Base-by-base conservation (phyloP, 768 basidiomycete genomes). In the Lanmaoa rubissima region DNA sequence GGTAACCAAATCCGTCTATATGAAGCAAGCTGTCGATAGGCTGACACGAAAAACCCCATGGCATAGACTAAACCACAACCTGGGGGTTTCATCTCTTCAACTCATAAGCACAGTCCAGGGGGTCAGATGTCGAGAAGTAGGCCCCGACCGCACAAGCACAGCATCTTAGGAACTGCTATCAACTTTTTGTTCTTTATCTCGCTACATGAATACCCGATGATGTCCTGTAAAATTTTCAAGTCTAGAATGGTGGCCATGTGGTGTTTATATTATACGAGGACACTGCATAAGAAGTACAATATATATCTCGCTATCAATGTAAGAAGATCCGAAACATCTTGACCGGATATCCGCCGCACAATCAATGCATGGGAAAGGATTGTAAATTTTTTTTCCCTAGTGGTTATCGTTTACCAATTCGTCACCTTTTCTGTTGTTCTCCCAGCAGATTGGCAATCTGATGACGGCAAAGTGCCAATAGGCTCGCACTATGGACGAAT, bases 311-410 rank as follows among this genome's bases (percentile, higher is more conserved):
- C 35, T 53, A 52, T 38, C 49, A 53, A 24, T 51, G 21, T 14
- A n/a, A 28, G 11, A 5, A 51, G 57, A 59, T 51, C 48, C 60
- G 58, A 59, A 59, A 59, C 50, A 14, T 38, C 24, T 48, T 24
- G 16, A 36, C 32, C 47, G 19, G 43, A 51, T 28, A 28, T 17
- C 48, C 28, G 53, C 26, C 14, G 24, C 14, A 16, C 48, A 17
- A 31, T 31, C 36, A 24, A 24, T 24, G 21, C 21, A 41, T 42
- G 32, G 21, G 48, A 54, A 39, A 39, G 21, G 7, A 5, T 13
- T 38, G 11, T 7, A 39, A 24, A 19, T 12, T 4, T 1, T n/a
- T 35, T 21, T 41, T 31, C 10, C 16, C 19, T 38, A 26, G 17
- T 43, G 11, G 17, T 16, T 47, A 19, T 36, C 21, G 21, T 24